A percentile compares a stretch with the other conserved stretches of the same genome.
These are phyloP conservation scores for Calophaca sinica DNA, from an alignment of 306 rosid species.

Conservation along the genomic window DNA sequence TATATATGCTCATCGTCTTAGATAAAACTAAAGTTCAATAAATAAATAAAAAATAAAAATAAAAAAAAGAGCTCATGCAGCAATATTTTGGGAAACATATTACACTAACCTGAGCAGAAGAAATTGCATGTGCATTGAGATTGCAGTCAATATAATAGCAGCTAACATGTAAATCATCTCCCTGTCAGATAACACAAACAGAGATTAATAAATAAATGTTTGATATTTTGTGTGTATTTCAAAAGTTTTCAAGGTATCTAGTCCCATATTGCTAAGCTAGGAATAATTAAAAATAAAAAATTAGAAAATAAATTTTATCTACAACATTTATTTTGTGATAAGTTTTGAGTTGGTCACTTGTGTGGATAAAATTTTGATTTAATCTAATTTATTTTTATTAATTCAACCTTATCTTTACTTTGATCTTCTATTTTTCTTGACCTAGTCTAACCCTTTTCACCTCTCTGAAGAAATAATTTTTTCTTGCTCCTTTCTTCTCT, in stretches of 20 bases:
- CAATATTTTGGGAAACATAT: constrained; percentile 24
- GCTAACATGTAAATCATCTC: constrained; percentile 79
- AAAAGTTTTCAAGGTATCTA: neutral
- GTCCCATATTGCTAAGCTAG: neutral
- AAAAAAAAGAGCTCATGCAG: neutral
- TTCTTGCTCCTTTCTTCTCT: neutral
- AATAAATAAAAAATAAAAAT: too few species aligned
- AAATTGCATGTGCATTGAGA: constrained; percentile 83
- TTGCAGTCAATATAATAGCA: constrained; percentile 85
- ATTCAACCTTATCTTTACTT: neutral
- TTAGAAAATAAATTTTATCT: neutral
- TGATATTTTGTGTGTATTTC: neutral
- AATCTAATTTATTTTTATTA: neutral
- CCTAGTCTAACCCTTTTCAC: neutral
- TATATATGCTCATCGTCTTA: too few species aligned
- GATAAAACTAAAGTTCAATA: too few species aligned
- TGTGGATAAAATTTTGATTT: neutral
- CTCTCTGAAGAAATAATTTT: neutral
- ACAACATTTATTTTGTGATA: neutral
- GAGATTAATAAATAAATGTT: neutral
- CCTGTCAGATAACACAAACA: constrained; percentile 57
- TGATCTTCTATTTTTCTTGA: neutral
- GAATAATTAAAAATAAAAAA: neutral
- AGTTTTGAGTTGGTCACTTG: neutral
- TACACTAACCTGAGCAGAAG: constrained; percentile 83